Evolutionary conservation across 306 rosid genomes (phyloP).

Genomic region (Canavalia gladiata): DNA sequence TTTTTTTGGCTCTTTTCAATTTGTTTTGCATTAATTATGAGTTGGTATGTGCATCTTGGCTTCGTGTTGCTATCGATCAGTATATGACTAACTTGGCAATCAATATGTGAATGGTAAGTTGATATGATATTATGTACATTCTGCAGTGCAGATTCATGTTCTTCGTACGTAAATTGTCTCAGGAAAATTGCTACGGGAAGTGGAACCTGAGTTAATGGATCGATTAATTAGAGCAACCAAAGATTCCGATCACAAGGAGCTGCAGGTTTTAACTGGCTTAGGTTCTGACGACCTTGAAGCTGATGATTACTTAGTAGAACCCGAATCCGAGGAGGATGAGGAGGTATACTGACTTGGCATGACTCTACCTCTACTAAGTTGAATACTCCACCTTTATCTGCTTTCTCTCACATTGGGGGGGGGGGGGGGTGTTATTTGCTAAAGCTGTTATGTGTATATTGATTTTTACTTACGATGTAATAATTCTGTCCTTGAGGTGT

Average conservation of each 20-base stretch:
- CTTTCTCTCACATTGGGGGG: neutral
- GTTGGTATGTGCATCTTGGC: neutral
- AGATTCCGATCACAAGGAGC: constrained; percentile 67
- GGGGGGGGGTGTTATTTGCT: neutral
- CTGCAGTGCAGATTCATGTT: constrained; percentile 46
- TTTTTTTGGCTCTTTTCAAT: neutral
- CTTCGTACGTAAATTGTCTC: constrained; percentile 43
- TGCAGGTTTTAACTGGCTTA: constrained; percentile 66
- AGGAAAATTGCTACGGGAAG: constrained; percentile 83
- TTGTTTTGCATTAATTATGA: constrained; percentile 16
- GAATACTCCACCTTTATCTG: neutral
- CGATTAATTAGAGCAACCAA: constrained; percentile 77
- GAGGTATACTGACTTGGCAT: constrained; percentile 50
- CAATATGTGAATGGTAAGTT: constrained; percentile 28
- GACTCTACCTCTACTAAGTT: neutral
- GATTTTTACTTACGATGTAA: neutral
- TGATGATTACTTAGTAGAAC: constrained; percentile 58
- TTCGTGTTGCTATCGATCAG: constrained; percentile 18
- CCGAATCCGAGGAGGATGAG: constrained; percentile 66
- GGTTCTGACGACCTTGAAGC: constrained; percentile 50
- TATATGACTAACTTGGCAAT: constrained; percentile 5
- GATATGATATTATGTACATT: constrained; percentile 25
- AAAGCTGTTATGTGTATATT: neutral
- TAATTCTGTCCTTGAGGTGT: neutral
- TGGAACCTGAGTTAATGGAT: constrained; percentile 85